These are phyloP conservation scores for Stereocaulon alpinum DNA, from an alignment of 495 filamentous ascomycete species.

Conservation along the genomic window DNA sequence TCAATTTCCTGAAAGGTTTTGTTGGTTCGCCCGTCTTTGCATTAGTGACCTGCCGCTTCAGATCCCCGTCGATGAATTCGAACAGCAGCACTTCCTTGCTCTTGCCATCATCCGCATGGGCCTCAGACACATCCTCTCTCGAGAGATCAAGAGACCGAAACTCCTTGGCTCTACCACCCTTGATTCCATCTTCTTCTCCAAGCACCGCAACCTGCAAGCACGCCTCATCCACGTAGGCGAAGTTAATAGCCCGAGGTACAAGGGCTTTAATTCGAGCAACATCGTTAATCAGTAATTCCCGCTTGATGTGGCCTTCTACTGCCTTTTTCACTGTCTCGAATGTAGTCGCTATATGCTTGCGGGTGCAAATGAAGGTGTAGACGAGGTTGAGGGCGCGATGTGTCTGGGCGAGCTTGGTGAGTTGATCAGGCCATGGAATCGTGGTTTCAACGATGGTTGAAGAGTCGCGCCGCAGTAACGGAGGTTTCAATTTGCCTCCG, in stretches of 20 bases:
- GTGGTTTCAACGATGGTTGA: conserved; percentile 34
- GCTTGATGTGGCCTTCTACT: conserved; percentile 73
- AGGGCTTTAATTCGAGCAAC: conserved; percentile 72
- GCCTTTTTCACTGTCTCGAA: conserved; percentile 77
- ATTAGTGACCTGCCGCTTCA: conserved; percentile 67
- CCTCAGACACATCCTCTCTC: conserved; percentile 29
- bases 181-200: conserved; percentile 49
- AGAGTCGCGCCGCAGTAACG: conserved; percentile 30
- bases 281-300: conserved; percentile 60
- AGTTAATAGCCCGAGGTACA: conserved; percentile 64
- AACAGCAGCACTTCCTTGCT: conserved; percentile 67
- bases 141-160: conserved; percentile 23
- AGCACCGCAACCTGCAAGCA: conserved; percentile 67
- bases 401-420: conserved; percentile 62
- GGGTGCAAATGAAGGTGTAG: conserved; percentile 86
- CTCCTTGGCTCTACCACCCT: conserved; percentile 32
- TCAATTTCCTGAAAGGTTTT: conserved; percentile 51
- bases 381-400: conserved; percentile 84
- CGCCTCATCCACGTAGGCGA: conserved; percentile 78
- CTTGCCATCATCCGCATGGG: conserved; percentile 26
- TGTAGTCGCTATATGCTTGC: conserved; percentile 84
- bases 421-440: conserved; percentile 62
- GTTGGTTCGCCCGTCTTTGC: conserved; percentile 60
- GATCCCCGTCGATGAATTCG: conserved; percentile 84
- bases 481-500: conserved; percentile 20